These are phyloP conservation scores for Solanum hybrid DNA, from an alignment of 305 asterid species.

Conservation along the genomic window DNA sequence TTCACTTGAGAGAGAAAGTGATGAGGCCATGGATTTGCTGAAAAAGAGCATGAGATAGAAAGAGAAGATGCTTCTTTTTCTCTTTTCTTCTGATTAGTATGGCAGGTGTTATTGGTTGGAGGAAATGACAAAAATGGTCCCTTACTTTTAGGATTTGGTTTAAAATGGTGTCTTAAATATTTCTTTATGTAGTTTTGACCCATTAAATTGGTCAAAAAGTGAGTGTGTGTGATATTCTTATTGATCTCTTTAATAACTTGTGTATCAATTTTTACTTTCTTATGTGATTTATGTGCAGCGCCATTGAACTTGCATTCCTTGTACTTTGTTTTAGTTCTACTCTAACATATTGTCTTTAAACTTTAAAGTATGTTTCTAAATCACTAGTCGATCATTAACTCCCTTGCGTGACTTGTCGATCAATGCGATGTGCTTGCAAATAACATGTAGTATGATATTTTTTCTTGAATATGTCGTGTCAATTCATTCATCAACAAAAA, in stretches of 20 bases:
- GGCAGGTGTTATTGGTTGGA: constrained; percentile 34
- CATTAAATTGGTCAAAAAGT: not conserved
- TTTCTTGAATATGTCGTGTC: not conserved
- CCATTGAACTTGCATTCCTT: not conserved
- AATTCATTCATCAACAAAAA: not conserved
- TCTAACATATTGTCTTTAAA: not conserved
- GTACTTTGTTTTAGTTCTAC: not conserved
- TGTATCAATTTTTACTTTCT: not conserved
- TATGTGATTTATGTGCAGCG: not conserved
- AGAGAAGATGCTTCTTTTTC: constrained; percentile 14
- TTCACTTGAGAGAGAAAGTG: constrained; percentile 13
- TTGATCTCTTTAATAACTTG: not conserved
- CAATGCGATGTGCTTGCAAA: not conserved
- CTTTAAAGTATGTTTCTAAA: not conserved
- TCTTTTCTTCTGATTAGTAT: constrained; percentile 15
- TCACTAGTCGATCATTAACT: not conserved
- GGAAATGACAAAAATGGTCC: not conserved
- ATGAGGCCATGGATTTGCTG: constrained; percentile 20
- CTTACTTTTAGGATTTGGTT: not conserved
- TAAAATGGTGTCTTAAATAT: not conserved
- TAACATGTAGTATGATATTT: not conserved
- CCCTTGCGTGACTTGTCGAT: accelerated
- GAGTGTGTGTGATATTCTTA: not conserved
- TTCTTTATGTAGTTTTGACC: not conserved
- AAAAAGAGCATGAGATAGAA: constrained; percentile 27